Evolutionary conservation across 2,329 filamentous ascomycete genomes (phyloP).

Genomic region (Cercospora zeae-maydis): DNA sequence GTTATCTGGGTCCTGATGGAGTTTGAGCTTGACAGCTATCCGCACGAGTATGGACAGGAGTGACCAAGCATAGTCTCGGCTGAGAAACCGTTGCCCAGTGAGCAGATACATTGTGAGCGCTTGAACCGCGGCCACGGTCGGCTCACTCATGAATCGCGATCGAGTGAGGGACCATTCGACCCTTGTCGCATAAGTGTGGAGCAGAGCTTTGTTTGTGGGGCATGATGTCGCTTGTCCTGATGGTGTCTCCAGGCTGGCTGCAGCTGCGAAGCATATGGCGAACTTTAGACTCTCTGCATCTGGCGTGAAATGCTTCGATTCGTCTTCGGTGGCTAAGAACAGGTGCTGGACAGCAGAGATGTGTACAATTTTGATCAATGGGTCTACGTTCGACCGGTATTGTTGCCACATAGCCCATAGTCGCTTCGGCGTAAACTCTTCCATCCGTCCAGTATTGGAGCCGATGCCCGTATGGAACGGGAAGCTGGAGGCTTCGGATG

Average conservation of each 20-base stretch:
- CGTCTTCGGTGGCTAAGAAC: slow-evolving; percentile 13
- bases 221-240: slow-evolving; percentile 7
- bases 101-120: slow-evolving; percentile 22
- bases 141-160: slow-evolving; percentile 17
- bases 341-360: slow-evolving; percentile 17
- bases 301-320: not conserved
- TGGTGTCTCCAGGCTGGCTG: slow-evolving; percentile 16
- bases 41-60: slow-evolving; percentile 22
- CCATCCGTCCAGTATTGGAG: not conserved
- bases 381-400: slow-evolving; percentile 20
- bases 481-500: slow-evolving; percentile 1
- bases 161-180: slow-evolving; percentile 17
- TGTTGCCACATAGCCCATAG: slow-evolving; percentile 22
- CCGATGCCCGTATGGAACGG: slow-evolving; percentile 4
- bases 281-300: slow-evolving; percentile 20
- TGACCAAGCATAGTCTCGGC: slow-evolving; percentile 19
- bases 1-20: slow-evolving; percentile 22
- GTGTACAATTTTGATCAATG: slow-evolving; percentile 23
- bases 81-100: slow-evolving; percentile 17
- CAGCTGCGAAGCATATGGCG: slow-evolving; percentile 24
- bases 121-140: slow-evolving; percentile 20
- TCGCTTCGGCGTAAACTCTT: slow-evolving; percentile 16
- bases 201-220: slow-evolving; percentile 1
- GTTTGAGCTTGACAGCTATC: slow-evolving; percentile 23
- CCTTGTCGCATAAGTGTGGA: slow-evolving; percentile 16